These are phyloP conservation scores for Coemansia interrupta DNA, from an alignment of 192 early-diverging fungal genomes.

Conservation along the genomic window DNA sequence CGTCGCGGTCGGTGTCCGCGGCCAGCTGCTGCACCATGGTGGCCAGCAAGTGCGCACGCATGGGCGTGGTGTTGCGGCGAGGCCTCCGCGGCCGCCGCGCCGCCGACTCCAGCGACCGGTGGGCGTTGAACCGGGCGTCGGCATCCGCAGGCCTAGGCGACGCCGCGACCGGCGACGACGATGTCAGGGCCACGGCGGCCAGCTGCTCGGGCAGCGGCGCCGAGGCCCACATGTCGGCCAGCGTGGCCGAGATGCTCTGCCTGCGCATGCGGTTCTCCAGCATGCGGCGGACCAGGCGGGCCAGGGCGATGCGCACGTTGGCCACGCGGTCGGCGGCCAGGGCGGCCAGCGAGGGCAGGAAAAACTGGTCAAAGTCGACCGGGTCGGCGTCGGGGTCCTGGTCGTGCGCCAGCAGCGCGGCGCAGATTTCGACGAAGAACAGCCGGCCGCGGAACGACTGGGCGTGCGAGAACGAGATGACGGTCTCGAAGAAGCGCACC, in stretches of 20 bases:
- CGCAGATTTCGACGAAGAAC: conserved; percentile 68
- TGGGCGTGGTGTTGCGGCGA: conserved; percentile 44
- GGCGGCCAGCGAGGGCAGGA: conserved; percentile 59
- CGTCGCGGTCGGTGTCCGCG: conserved; percentile 44
- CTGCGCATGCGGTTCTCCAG: conserved; percentile 41
- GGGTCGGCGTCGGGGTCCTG: conserved; percentile 56
- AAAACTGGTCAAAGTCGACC: conserved; percentile 65
- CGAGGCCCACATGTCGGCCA: conserved; percentile 23
- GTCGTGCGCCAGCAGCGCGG: conserved; percentile 59
- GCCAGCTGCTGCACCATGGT: conserved; percentile 46
- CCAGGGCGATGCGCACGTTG: conserved; percentile 71
- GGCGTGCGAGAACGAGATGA: conserved; percentile 52
- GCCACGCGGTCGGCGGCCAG: conserved; percentile 62
- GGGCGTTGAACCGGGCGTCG: conserved; percentile 10
- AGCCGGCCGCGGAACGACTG: conserved; percentile 50
- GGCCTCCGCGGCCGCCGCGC: conserved; percentile 21
- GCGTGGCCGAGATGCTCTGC: conserved; percentile 31
- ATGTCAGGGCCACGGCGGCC: no score
- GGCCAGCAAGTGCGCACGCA: conserved; percentile 50
- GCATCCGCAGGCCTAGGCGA: neutral
- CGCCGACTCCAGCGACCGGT: conserved; percentile 30
- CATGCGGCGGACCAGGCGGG: conserved; percentile 54
- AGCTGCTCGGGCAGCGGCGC: neutral
- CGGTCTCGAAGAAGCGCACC: conserved; percentile 46
- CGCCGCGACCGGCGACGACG: neutral